Evolutionary conservation across 352 stramenopile species (phyloP).

Genomic region (Saprolegnia diclina): DNA sequence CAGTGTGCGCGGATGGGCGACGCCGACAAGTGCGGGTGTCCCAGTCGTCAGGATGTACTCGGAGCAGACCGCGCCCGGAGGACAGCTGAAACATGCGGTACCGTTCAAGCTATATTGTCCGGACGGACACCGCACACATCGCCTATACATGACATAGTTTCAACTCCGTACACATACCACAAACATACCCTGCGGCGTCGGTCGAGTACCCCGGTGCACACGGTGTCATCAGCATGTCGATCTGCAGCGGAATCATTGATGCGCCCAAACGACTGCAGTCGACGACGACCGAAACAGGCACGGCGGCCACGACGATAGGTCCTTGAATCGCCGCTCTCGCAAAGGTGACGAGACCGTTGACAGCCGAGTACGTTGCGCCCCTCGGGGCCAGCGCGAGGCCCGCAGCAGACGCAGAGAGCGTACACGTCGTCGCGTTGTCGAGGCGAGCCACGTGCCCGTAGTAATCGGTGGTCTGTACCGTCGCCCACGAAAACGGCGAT

Average conservation of each 20-base stretch:
- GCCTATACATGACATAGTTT: not conserved
- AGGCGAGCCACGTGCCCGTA: not conserved
- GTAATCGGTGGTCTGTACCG: not conserved
- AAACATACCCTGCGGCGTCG: constrained; percentile 1
- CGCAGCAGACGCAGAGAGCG: not conserved
- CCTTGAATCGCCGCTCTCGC: not conserved
- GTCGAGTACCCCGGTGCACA: constrained; percentile 9
- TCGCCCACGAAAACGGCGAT: not conserved
- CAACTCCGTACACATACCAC: not conserved
- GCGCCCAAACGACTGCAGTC: not conserved
- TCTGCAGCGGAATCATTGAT: not conserved
- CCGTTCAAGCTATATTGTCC: constrained; percentile 23
- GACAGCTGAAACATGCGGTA: not conserved
- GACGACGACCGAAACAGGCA: not conserved
- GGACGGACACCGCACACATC: constrained; percentile 5
- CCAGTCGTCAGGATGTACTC: not conserved
- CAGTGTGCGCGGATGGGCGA: not conserved
- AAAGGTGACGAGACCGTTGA: not conserved
- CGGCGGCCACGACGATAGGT: not conserved
- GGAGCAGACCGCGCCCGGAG: not conserved
- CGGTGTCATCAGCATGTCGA: not conserved
- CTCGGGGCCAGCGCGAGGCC: too few species aligned
- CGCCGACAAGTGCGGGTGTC: not conserved
- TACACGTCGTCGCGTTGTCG: constrained; percentile 3
- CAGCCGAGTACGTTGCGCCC: not conserved